Evolutionary conservation across 495 filamentous ascomycete genomes (phyloP).

Genomic region (Trypethelium eluteriae): DNA sequence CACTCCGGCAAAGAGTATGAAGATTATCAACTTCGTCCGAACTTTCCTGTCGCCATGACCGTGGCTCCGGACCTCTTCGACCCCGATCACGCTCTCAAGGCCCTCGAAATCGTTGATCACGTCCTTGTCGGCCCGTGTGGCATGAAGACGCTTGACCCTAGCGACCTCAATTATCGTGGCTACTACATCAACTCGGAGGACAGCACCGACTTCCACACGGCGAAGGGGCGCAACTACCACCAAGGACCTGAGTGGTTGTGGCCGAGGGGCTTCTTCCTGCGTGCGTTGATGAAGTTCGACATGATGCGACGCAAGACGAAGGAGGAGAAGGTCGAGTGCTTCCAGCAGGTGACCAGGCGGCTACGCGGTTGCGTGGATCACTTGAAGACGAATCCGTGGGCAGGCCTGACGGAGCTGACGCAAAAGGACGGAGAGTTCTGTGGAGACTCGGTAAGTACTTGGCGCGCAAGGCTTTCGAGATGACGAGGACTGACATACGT

Average conservation of each 20-base stretch:
- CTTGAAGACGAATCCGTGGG: constrained; percentile 72
- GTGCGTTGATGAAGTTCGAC: constrained; percentile 86
- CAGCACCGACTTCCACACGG: constrained; percentile 74
- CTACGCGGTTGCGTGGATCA: constrained; percentile 74
- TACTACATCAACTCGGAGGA: constrained; percentile 95
- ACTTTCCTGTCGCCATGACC: constrained; percentile 93
- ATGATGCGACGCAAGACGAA: constrained; percentile 59
- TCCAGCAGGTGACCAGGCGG: constrained; percentile 85
- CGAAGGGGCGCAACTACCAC: constrained; percentile 94
- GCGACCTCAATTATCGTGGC: constrained; percentile 83
- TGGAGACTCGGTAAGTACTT: constrained; percentile 67
- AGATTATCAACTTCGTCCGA: constrained; percentile 91
- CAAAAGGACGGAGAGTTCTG: constrained; percentile 80
- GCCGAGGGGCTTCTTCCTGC: constrained; percentile 90
- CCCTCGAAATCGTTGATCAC: constrained; percentile 70
- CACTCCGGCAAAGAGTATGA: constrained; percentile 87
- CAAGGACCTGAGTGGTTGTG: constrained; percentile 99
- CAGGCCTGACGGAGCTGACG: constrained; percentile 86
- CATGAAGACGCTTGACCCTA: constrained; percentile 91
- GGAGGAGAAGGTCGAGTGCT: constrained; percentile 67
- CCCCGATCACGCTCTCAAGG: constrained; percentile 62
- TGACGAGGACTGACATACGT: constrained; percentile 25
- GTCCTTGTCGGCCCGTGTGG: constrained; percentile 78
- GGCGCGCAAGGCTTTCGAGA: background rate
- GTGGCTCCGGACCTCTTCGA: constrained; percentile 85